Evolutionary conservation across 495 filamentous ascomycete genomes (phyloP), one percentile per base, ranked within the genome.

Genomic region (Pseudotulostoma volvatum): DNA sequence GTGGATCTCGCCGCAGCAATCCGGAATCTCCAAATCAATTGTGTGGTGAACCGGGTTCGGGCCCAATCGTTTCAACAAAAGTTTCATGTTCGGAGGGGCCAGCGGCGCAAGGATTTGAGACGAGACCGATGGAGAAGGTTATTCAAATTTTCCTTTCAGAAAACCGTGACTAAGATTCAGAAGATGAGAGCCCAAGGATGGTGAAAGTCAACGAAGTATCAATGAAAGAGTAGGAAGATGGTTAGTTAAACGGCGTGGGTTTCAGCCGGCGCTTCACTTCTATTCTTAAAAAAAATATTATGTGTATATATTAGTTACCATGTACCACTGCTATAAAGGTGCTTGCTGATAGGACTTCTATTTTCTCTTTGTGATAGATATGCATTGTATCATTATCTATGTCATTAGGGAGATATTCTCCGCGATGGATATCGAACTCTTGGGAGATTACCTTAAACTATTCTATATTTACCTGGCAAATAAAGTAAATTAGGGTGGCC

Each of bases 121-220:
- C 54, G 53, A 37, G 23, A 35, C 38, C 48, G 63, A 35, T 66
- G 63, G 63, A 54, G 57, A 48, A 58, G 48, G 38, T 48, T 66
- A 46, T 66, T 66, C 40, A 55, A 56, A 46, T 61, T 55, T 35
- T 66, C 63, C 11, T 64, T 64, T 38, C 37, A 52, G 40, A 44
- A 52, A 34, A 67, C 63, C 37, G 60, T 64, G 34, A 38, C 43
- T 31, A 59, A 56, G 53, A 60, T 67, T 38, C 50, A 64, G 53
- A 48, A 50, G 17, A 67, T 67, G 61, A 56, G 61, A 44, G 49
- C 52, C 11, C 63, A 67, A 49, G 63, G 63, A 23, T 67, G 63
- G 63, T 67, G 53, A 43, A n/a, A n/a, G n/a, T n/a, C n/a, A n/a
- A n/a, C n/a, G n/a, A n/a, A n/a, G n/a, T n/a, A n/a, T n/a, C n/a